Evolutionary conservation across 768 basidiomycete species (phyloP), one percentile per base, ranked within the genome.

Genomic region (Mycena vitilis): DNA sequence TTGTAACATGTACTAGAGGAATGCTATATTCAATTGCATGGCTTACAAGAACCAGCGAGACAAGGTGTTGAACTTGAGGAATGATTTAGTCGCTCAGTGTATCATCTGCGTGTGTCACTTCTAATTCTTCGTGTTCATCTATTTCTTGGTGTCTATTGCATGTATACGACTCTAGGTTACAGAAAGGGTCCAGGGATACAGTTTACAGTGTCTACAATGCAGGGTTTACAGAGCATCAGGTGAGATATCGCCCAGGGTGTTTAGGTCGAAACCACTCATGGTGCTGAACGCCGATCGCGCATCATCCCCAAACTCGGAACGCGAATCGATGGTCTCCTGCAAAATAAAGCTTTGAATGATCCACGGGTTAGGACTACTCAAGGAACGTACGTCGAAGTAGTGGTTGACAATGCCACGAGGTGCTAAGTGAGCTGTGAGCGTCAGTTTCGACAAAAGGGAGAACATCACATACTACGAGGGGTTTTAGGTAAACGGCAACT

Each of bases 401-500:
- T 97, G 95, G 72, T 91, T 84, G 22, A 94, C 92, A 54, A 95
- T 84, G 72, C 92, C 92, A 71, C 95, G 86, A 61, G 96, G 96
- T 16, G 96, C 95, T 96, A 75, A 30, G 16, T 62, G 53, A 60
- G 54, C 55, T 40, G 71, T 69, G 62, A 67, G 55, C 48, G 51
- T 34, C 5, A 68, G 37, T 56, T 51, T 13, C 2, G 25, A 23
- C 61, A 18, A 23, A 30, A 30, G 49, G 52, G 34, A 64, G 30
- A 11, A 45, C 57, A 61, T 16, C 12, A 84, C 93, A 77, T 77
- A 94, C 96, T 98, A 72, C 92, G 89, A 7, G 98, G 98, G 7
- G 98, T 99, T 80, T 92, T 94, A 0, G 97, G 97, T 63, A 99
- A 81, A 51, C 98, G 89, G 73, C 95, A 98, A 65, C 84, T 93